Evolutionary conservation across 352 stramenopile species (phyloP).

Genomic region (Thalassiosira hispida): DNA sequence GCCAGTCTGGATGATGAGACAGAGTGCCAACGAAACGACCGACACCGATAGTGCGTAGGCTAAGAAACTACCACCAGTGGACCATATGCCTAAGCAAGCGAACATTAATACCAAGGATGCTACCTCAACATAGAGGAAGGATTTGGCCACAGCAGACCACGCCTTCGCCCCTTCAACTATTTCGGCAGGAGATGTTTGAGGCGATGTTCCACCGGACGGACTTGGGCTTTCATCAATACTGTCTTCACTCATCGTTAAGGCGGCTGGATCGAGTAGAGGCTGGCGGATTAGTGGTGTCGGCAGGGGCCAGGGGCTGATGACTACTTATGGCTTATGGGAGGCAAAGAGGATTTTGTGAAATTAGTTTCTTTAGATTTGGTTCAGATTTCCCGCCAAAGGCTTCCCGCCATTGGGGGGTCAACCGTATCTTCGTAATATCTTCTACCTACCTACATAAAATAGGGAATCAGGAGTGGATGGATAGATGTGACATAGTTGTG

Average conservation of each 20-base stretch:
- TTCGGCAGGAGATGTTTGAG: conserved; percentile 19
- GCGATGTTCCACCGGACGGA: neutral
- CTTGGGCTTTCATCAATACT: neutral
- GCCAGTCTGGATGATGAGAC: conserved; percentile 29
- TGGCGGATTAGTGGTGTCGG: no score
- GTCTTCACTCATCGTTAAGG: neutral
- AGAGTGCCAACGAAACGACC: conserved; percentile 27
- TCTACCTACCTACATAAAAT: no score
- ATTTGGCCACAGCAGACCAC: conserved; percentile 30
- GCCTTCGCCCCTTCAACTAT: conserved; percentile 10
- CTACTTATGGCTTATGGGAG: no score
- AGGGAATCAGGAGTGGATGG: no score
- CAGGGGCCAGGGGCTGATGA: no score
- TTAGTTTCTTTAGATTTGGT: no score
- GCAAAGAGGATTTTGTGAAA: no score
- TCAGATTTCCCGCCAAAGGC: no score
- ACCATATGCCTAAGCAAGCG: conserved; percentile 32
- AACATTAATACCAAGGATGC: conserved; percentile 44
- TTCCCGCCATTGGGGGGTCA: no score
- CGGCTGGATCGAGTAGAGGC: neutral
- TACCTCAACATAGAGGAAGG: conserved; percentile 39
- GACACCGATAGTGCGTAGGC: conserved; percentile 33
- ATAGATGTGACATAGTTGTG: no score
- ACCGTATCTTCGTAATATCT: no score
- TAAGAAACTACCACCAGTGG: neutral